These are phyloP conservation scores for Hanseniaspora lindneri DNA, from an alignment of 805 yeast species.

Conservation along the genomic window DNA sequence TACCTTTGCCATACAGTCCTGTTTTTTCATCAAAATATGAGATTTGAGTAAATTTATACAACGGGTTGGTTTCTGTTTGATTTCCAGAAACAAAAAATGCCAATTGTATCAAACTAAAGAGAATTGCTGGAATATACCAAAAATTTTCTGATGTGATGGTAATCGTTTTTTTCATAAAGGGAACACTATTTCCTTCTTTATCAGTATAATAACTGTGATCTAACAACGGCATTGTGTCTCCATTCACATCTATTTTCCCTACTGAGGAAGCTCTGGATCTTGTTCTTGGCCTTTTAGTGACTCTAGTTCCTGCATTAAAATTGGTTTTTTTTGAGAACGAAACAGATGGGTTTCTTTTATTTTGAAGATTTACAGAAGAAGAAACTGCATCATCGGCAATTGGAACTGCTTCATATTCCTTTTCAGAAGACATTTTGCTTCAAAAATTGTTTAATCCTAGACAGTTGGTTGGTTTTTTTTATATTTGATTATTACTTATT, in stretches of 20 bases:
- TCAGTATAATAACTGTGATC: slow-evolving; percentile 3
- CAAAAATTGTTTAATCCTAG: background rate
- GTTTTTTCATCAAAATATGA: slow-evolving; percentile 54
- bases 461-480: too few species aligned
- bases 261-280: slow-evolving; percentile 15
- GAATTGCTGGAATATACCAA: slow-evolving; percentile 8
- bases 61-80: slow-evolving; percentile 44
- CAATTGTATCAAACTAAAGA: slow-evolving; percentile 19
- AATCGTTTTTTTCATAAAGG: slow-evolving; percentile 14
- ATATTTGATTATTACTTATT: background rate
- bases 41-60: slow-evolving; percentile 51
- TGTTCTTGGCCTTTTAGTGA: background rate
- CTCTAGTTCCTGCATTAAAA: background rate
- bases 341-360: slow-evolving; percentile 1
- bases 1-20: slow-evolving; percentile 73
- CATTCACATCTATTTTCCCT: slow-evolving; percentile 11
- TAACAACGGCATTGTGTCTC: slow-evolving; percentile 14
- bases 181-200: background rate
- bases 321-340: slow-evolving; percentile 12
- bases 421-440: slow-evolving; percentile 11
- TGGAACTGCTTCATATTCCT: background rate
- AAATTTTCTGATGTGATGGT: slow-evolving; percentile 13
- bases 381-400: background rate
- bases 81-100: slow-evolving; percentile 36
- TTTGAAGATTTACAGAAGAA: background rate